phyloP scores from a whole-genome alignment of 179 eudicot species.

The Vitellaria paradoxa region DNA sequence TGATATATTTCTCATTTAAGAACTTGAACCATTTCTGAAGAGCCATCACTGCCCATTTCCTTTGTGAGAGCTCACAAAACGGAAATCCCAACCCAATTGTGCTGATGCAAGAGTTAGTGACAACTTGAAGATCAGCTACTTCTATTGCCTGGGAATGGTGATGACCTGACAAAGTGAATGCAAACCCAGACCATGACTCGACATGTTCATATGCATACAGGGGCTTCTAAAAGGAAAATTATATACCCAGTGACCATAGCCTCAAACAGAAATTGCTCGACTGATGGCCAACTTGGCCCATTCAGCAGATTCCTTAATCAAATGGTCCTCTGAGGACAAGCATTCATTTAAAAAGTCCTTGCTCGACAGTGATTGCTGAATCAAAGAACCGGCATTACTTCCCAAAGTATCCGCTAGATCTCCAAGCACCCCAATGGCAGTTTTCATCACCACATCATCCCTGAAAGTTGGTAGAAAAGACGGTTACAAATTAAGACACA shows the following conservation, averaged over 20 bases:
- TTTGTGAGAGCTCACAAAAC: slow-evolving; percentile 17
- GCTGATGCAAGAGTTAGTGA: slow-evolving; percentile 74
- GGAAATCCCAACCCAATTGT: slow-evolving; percentile 38
- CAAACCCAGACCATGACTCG: slow-evolving; percentile 55
- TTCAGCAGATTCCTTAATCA: slow-evolving; percentile 83
- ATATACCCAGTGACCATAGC: slow-evolving; percentile 41
- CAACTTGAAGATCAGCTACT: slow-evolving; percentile 51
- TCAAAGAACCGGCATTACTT: slow-evolving; percentile 60
- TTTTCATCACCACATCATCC: slow-evolving; percentile 77
- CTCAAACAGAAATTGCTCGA: slow-evolving; percentile 61
- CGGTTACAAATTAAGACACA: not conserved
- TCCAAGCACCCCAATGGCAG: slow-evolving; percentile 85
- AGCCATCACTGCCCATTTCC: slow-evolving; percentile 10
- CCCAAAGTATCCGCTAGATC: slow-evolving; percentile 92
- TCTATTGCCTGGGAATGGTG: slow-evolving; percentile 50
- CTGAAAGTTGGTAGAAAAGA: slow-evolving; percentile 23
- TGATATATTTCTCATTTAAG: not conserved
- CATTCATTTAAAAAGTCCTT: slow-evolving; percentile 69
- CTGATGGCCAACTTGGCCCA: slow-evolving; percentile 84
- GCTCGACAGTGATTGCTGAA: slow-evolving; percentile 72
- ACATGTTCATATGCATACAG: slow-evolving; percentile 76
- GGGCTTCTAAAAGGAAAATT: slow-evolving; percentile 51
- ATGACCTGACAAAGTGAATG: slow-evolving; percentile 64
- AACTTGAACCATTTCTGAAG: not conserved
- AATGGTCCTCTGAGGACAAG: slow-evolving; percentile 73